Evolutionary conservation across 768 basidiomycete genomes (phyloP).

Genomic region (Phylloporus sp.): DNA sequence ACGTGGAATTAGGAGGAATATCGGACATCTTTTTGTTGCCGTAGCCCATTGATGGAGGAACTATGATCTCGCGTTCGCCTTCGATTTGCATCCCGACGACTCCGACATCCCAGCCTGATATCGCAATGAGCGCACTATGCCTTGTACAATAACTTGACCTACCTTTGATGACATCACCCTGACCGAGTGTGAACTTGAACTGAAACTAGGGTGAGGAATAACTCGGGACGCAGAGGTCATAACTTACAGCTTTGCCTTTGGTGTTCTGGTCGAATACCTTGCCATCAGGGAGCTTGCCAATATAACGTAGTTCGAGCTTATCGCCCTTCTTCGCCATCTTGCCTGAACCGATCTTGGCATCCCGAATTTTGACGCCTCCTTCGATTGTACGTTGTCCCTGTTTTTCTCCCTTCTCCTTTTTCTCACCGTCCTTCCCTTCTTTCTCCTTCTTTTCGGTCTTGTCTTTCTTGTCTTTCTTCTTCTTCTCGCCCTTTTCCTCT

Average conservation of each 20-base stretch:
- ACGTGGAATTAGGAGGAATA: constrained; percentile 79
- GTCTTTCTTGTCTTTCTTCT: constrained; percentile 40
- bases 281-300: constrained; percentile 81
- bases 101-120: constrained; percentile 84
- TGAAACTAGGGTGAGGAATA: constrained; percentile 25
- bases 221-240: background rate
- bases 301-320: constrained; percentile 82
- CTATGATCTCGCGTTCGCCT: constrained; percentile 78
- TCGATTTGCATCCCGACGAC: constrained; percentile 88
- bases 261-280: constrained; percentile 77
- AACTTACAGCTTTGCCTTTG: constrained; percentile 79
- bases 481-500: constrained; percentile 38
- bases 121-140: constrained; percentile 1
- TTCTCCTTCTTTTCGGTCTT: constrained; percentile 33
- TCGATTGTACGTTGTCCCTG: constrained; percentile 40
- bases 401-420: constrained; percentile 26
- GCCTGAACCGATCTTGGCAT: constrained; percentile 79
- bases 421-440: constrained; percentile 30
- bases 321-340: constrained; percentile 83
- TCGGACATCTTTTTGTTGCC: constrained; percentile 56
- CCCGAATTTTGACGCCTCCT: constrained; percentile 73
- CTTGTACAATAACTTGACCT: constrained; percentile 7
- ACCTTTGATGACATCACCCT: constrained; percentile 92
- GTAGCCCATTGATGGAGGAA: constrained; percentile 69
- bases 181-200: constrained; percentile 78